Conservation (phyloP, 2,329 filamentous ascomycete genomes). For the Neoscytalidium dimidiatum region DNA sequence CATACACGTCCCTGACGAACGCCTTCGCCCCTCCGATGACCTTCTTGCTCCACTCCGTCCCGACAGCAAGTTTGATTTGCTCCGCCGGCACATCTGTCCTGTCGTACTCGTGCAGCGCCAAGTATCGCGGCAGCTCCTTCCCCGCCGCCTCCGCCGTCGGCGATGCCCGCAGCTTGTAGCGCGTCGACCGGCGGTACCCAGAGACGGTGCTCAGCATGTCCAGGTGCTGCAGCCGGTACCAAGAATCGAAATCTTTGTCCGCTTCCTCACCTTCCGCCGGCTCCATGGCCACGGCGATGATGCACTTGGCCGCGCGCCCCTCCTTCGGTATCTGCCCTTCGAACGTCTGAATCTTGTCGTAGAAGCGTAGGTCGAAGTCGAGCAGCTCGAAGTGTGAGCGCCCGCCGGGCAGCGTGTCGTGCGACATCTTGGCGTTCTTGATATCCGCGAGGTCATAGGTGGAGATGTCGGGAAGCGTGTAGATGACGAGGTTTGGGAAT, state of each 20-base stretch:
- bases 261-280: neutral
- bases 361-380: neutral
- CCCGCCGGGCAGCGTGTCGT: neutral
- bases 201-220: conserved; percentile 24
- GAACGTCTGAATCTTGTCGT: conserved; percentile 16
- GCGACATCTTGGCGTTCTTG: neutral
- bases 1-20: conserved; percentile 5
- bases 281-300: conserved; percentile 8
- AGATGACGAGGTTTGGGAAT: neutral
- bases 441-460: neutral
- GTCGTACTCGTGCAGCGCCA: conserved; percentile 31
- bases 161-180: conserved; percentile 10
- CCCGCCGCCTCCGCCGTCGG: neutral
- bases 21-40: conserved; percentile 23
- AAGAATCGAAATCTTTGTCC: conserved; percentile 25
- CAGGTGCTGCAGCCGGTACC: conserved; percentile 27
- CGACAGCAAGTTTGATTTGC: conserved; percentile 23
- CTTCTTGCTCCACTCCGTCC: conserved; percentile 29
- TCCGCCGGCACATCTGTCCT: conserved; percentile 26
- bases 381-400: neutral
- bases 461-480: neutral
- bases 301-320: neutral
- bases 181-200: conserved; percentile 23
- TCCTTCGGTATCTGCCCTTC: conserved; percentile 6
- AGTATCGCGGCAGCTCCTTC: conserved; percentile 22